phyloP scores from a whole-genome alignment of 306 rosid species.

The Mucuna pruriens region DNA sequence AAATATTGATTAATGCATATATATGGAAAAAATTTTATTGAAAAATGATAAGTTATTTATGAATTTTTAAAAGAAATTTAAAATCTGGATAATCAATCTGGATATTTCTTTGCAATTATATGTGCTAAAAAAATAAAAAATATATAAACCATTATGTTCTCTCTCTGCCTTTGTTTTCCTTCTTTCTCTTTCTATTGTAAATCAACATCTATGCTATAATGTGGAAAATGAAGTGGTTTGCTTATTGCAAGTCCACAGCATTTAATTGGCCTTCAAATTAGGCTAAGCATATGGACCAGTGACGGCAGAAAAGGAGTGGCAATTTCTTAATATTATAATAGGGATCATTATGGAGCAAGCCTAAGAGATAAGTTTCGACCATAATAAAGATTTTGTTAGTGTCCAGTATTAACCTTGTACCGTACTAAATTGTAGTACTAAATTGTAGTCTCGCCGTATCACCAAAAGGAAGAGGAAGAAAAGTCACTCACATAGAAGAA shows the following conservation, averaged over 20 bases:
- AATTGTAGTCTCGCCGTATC: background rate
- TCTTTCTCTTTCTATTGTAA: conserved; percentile 21
- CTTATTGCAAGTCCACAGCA: conserved; percentile 53
- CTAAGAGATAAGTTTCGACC: conserved; percentile 37
- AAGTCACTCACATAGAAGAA: background rate
- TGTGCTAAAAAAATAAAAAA: too few species aligned
- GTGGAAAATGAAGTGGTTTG: conserved; percentile 52
- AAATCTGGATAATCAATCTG: too few species aligned
- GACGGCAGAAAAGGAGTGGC: conserved; percentile 36
- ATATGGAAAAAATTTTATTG: too few species aligned
- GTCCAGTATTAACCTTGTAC: conserved; percentile 14
- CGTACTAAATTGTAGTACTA: background rate
- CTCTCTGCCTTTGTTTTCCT: background rate
- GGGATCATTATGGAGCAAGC: conserved; percentile 18
- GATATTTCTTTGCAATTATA: too few species aligned
- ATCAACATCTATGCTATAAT: conserved; percentile 57
- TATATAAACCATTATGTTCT: conserved; percentile 24
- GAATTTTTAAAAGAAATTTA: too few species aligned
- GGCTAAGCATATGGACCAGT: conserved; percentile 52
- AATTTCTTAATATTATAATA: conserved; percentile 25
- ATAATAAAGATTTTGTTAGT: conserved; percentile 17
- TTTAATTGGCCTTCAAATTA: conserved; percentile 67
- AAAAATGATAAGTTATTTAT: too few species aligned
- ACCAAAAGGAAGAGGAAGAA: conserved; percentile 11
- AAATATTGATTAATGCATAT: too few species aligned